Evolutionary conservation across 805 yeast species (phyloP).

Genomic region (Saccharomyces kudriavzevii): DNA sequence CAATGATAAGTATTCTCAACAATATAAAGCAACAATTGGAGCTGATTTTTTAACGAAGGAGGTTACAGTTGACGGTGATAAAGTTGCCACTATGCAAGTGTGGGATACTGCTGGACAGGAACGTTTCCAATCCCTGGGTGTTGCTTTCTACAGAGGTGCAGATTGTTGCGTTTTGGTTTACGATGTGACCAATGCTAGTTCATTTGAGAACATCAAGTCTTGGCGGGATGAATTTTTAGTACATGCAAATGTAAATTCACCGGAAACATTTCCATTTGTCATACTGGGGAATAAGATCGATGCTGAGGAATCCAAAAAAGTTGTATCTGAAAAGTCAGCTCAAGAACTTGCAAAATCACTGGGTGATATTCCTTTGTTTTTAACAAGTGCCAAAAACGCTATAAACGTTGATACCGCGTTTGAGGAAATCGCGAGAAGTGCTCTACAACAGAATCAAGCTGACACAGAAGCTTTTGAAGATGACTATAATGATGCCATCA

Average conservation of each 20-base stretch:
- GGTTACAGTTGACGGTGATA: slow-evolving; percentile 67
- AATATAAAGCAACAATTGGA: slow-evolving; percentile 95
- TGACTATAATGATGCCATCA: slow-evolving; percentile 93
- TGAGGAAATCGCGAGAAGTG: slow-evolving; percentile 91
- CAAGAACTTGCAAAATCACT: slow-evolving; percentile 52
- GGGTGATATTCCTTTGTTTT: slow-evolving; percentile 85
- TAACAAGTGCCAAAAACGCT: slow-evolving; percentile 96
- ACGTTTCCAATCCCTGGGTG: slow-evolving; percentile 92
- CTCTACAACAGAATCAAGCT: slow-evolving; percentile 75
- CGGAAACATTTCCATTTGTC: slow-evolving; percentile 92
- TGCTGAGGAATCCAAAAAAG: slow-evolving; percentile 82
- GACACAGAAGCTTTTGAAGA: slow-evolving; percentile 77
- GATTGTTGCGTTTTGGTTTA: slow-evolving; percentile 95
- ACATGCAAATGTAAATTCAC: slow-evolving; percentile 88
- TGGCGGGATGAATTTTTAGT: slow-evolving; percentile 95
- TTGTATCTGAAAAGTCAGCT: slow-evolving; percentile 52
- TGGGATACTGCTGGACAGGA: slow-evolving; percentile 99
- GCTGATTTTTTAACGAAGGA: slow-evolving; percentile 95
- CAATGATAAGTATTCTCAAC: slow-evolving; percentile 87
- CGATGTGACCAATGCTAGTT: slow-evolving; percentile 91
- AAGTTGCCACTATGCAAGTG: slow-evolving; percentile 50
- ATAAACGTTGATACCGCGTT: slow-evolving; percentile 93
- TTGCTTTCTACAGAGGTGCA: slow-evolving; percentile 95
- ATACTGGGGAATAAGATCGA: slow-evolving; percentile 93
- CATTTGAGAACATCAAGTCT: slow-evolving; percentile 77